Base-by-base conservation (phyloP, 805 yeast genomes). In the Lipomyces sp. region DNA sequence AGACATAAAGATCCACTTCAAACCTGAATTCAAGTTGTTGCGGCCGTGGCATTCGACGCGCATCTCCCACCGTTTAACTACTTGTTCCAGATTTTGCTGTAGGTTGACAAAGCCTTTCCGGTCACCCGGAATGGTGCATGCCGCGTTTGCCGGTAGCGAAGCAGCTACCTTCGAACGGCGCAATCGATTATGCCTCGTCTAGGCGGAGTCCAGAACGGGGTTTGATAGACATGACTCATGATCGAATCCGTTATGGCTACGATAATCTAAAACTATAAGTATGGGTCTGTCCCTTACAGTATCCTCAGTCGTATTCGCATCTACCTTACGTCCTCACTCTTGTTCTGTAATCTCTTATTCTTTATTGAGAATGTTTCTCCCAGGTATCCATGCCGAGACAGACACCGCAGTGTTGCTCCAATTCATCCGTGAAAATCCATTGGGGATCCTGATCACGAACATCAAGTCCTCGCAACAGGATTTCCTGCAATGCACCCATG, bases 401-500 rank as follows among this genome's bases (percentile, higher is more conserved):
- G 79, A 56, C 73, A 77, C 24, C 75, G 86, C 18, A 84, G 86
- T 60, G 74, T 15, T 37, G 15, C 42, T 37, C 4, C 11, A 8
- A 37, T 37, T 37, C 11, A 11, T 37, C 42, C 42, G 75, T 63
- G 73, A 77, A 11, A 79, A 80, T 71, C 89, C 90, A 0, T 75
- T 87, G 53, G 90, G 84, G 2, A 81, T 86, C 0, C 74, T 87
- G 51, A 61, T 67, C 62, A 63, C 71, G 11, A 67, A 73, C 18
- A 76, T 73, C 15, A 73, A 75, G 1, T 79, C 58, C 10, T 11
- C 58, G 1, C 4, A 18, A 4, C 30, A 79, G 18, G 80, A 81
- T 3, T 80, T 78, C 13, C 73, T 83, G 24, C 78, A 81, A 60
- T 87, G 87, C 35, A 85, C 84, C 62, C 89, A 87, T 71, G 73